Percentiles rank a stretch among this genome's conserved stretches.
Conservation (phyloP, 2,329 filamentous ascomycete genomes). For the Bipolaris cookei region DNA sequence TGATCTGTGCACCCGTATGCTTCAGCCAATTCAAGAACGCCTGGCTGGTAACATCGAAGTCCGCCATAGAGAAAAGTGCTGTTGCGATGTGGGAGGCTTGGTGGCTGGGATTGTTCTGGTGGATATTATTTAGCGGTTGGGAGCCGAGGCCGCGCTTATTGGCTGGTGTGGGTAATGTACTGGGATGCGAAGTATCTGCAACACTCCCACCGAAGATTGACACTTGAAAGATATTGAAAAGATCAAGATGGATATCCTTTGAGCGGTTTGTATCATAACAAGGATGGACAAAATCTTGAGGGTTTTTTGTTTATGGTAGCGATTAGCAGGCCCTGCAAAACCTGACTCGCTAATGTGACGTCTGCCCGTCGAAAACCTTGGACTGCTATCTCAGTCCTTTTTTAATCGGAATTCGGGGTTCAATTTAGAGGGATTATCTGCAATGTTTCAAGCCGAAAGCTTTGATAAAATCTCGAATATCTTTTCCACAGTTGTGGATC, state of each 20-base stretch:
- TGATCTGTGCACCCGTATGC: constrained; percentile 61
- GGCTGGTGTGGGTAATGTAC: constrained; percentile 18
- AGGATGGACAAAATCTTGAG: neutral
- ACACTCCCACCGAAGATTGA: neutral
- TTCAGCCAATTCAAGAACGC: constrained; percentile 65
- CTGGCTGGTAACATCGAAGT: constrained; percentile 54
- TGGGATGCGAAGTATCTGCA: constrained; percentile 7
- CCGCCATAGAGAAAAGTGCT: constrained; percentile 29
- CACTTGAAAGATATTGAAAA: neutral
- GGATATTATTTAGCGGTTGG: constrained; percentile 26
- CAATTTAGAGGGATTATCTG: neutral
- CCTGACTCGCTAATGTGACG: constrained; percentile 8
- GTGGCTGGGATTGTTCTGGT: constrained; percentile 24
- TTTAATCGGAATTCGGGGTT: neutral
- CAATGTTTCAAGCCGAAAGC: too few relatives aligned
- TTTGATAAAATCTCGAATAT: too few relatives aligned
- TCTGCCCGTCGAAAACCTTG: neutral
- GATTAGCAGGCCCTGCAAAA: constrained; percentile 7
- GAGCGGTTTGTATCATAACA: neutral
- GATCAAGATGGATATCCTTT: neutral
- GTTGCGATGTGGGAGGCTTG: constrained; percentile 21
- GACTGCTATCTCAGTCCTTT: neutral
- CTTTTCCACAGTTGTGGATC: too few relatives aligned
- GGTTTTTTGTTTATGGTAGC: neutral
- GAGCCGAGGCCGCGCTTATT: constrained; percentile 34